These are phyloP conservation scores for Ophiostoma pallidulum DNA, from an alignment of 2,329 filamentous ascomycete species.

Conservation along the genomic window DNA sequence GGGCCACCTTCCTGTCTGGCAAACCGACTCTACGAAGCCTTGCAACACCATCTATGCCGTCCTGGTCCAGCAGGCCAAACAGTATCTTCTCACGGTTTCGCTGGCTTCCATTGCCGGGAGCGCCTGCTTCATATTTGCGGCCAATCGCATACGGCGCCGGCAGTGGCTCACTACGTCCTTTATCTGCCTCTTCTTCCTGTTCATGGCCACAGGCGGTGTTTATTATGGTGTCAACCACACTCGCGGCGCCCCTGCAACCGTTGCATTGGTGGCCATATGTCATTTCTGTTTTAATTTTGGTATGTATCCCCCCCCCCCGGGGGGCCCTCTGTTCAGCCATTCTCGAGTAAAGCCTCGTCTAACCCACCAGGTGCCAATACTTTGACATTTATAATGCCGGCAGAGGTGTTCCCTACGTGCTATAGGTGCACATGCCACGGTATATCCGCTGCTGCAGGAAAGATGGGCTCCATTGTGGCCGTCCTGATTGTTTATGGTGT, in stretches of 20 bases:
- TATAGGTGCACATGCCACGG: conserved; percentile 55
- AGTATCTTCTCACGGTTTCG: conserved; percentile 43
- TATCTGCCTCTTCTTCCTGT: conserved; percentile 35
- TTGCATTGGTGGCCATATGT: conserved; percentile 42
- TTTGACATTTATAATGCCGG: conserved; percentile 54
- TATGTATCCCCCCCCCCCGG: conserved; percentile 19
- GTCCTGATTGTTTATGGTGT: conserved; percentile 42
- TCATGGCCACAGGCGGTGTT: conserved; percentile 39
- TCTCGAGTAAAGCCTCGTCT: too few species aligned
- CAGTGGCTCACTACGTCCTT: conserved; percentile 43
- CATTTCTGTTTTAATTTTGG: conserved; percentile 49
- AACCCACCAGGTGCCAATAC: conserved; percentile 41
- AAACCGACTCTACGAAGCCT: conserved; percentile 38
- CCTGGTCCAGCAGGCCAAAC: conserved; percentile 41
- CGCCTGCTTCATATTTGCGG: conserved; percentile 37
- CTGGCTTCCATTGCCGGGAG: conserved; percentile 42
- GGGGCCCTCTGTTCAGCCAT: too few species aligned
- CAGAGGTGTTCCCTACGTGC: conserved; percentile 54
- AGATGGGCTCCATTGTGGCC: conserved; percentile 46
- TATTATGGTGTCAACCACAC: conserved; percentile 39
- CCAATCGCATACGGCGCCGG: conserved; percentile 38
- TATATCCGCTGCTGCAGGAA: conserved; percentile 51
- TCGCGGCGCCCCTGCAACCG: conserved; percentile 34
- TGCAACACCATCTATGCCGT: conserved; percentile 45
- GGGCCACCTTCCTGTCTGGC: conserved; percentile 36